A percentile compares a stretch with the other conserved stretches of the same genome.
These are phyloP conservation scores for Thielaviopsis punctulata DNA, from an alignment of 2,329 filamentous ascomycete species.

Conservation along the genomic window DNA sequence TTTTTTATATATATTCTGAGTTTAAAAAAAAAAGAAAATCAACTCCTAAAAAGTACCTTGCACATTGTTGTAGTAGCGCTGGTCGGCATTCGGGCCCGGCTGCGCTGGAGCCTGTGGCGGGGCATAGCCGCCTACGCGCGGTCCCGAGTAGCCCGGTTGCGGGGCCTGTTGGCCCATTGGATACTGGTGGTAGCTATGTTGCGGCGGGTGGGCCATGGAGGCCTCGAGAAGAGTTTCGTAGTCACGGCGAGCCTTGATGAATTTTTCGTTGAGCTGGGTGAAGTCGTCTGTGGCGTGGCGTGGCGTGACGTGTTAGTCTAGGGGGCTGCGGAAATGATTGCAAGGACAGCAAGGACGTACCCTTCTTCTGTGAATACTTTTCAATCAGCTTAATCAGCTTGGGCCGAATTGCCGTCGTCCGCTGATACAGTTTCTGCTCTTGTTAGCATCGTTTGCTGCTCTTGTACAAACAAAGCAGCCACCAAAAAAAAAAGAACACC, in stretches of 20 bases:
- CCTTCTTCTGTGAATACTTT: conserved; percentile 98
- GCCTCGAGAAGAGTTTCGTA: conserved; percentile 92
- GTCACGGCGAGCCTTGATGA: conserved; percentile 93
- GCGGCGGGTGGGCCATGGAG: conserved; percentile 88
- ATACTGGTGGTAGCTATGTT: conserved; percentile 58
- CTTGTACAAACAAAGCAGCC: not conserved
- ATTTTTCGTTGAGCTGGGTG: conserved; percentile 96
- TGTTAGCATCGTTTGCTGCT: conserved; percentile 1
- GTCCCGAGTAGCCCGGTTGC: conserved; percentile 27
- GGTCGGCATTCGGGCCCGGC: conserved; percentile 6
- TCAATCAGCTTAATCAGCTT: conserved; percentile 97
- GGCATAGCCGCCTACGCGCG: conserved; percentile 8
- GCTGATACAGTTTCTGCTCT: conserved; percentile 61
- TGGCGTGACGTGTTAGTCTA: conserved; percentile 7
- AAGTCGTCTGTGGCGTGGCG: conserved; percentile 59
- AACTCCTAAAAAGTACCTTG: conserved; percentile 7
- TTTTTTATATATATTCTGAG: no score
- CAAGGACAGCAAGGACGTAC: conserved; percentile 25
- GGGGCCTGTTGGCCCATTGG: conserved; percentile 33
- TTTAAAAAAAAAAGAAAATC: not conserved
- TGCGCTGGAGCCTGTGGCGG: conserved; percentile 7
- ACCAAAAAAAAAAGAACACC: conserved; percentile 16
- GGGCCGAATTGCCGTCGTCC: conserved; percentile 81
- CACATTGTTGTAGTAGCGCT: conserved; percentile 9
- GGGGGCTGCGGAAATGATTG: not conserved